Base-by-base conservation (phyloP, 169 alveolate genomes). In the Plasmodium gonderi region DNA sequence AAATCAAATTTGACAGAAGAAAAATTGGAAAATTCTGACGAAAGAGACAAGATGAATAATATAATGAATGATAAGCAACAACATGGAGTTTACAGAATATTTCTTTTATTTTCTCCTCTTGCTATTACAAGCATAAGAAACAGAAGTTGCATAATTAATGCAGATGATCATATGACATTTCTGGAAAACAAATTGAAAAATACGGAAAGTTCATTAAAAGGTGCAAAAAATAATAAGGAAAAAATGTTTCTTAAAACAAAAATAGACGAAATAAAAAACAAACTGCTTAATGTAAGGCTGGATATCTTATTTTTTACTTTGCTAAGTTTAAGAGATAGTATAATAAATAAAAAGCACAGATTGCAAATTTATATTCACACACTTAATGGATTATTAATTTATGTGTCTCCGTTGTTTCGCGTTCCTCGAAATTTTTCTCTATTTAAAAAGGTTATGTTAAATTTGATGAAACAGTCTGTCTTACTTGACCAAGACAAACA, bases 391-490 rank as follows among this genome's bases (percentile, higher is more conserved):
- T 75, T 80, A 20, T 31, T 94, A 36, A 91, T 85, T 67, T 92
- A 89, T 65, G 91, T 95, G 7, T 91, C 95, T 68, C 94, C 95
- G 1, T 91, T 60, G 49, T 95, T 95, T 89, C 94, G 97, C 23
- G 94, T 95, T 11, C 97, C 97, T 7, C 69, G 97, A 33, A 94
- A 95, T 49, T 95, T 91, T 89, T 92, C 93, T 76, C 91, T 95
- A 65, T 95, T 95, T 94, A 94, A 94, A 90, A 95, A 95, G 92
- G 96, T 95, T 42, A 92, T 95, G 93, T 60, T 76, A 42, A 74
- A 38, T 20, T 23, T 87, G 17, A 40, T 87, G 75, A 75, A 38
- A 64, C 60, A 67, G 9, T 29, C 38, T 11, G 69, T 49, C 20
- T 49, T 87, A 9, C 20, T 36, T 17, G 93, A 87, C 69, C 72